Conservation (phyloP, 2,329 filamentous ascomycete species). For the Venturia oleaginea region DNA sequence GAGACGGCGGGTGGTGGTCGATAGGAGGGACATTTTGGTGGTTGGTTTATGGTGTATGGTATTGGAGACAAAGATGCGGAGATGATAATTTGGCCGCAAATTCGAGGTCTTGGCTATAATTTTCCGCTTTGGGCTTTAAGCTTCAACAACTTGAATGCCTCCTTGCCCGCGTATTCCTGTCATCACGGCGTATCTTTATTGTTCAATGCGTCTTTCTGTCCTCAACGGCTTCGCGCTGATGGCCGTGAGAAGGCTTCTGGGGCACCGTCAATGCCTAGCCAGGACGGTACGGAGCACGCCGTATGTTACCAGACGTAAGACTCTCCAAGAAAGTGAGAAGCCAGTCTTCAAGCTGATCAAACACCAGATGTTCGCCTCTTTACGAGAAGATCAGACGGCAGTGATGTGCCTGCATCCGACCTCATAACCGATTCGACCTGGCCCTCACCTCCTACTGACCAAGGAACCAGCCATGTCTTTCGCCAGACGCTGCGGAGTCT, state of each 20-base stretch:
- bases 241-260: neutral
- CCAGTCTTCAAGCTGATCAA: neutral
- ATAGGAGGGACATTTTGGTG: neutral
- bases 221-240: neutral
- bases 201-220: too few relatives aligned
- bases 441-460: neutral
- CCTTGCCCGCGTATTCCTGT: neutral
- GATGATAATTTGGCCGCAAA: neutral
- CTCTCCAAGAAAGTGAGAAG: neutral
- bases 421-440: neutral
- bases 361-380: neutral
- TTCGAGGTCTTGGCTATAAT: neutral
- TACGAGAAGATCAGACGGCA: neutral
- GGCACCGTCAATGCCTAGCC: neutral
- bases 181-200: neutral
- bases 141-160: neutral
- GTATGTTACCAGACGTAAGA: neutral
- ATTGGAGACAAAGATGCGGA: neutral
- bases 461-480: neutral
- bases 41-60: neutral
- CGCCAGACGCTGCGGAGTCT: slow-evolving; percentile 8
- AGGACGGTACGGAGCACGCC: neutral
- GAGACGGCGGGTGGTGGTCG: neutral
- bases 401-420: neutral
- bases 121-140: neutral